phyloP scores from a whole-genome alignment of 148 eudicot genomes.

The Camellia granthamiana region DNA sequence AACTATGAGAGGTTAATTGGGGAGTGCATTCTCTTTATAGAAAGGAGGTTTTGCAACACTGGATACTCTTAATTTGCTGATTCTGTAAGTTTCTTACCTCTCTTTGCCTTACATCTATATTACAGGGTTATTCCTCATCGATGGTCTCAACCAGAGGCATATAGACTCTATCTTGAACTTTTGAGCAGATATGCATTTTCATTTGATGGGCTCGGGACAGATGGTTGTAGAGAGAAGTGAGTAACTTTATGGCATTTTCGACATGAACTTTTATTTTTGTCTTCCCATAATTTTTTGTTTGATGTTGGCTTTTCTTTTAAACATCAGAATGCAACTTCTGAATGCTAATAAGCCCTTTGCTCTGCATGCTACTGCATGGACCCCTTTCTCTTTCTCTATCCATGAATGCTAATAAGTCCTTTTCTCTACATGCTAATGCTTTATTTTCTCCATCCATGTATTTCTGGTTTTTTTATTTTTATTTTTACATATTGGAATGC shows the following conservation, averaged over 20 bases:
- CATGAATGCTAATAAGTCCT: background rate
- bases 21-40: background rate
- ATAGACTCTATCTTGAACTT: constrained; percentile 33
- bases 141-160: constrained; percentile 32
- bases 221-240: constrained; percentile 22
- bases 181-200: constrained; percentile 26
- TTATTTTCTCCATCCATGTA: background rate
- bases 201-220: constrained; percentile 11
- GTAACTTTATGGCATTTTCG: background rate
- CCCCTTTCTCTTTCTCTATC: background rate
- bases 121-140: constrained; percentile 32
- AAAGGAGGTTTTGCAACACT: background rate
- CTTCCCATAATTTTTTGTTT: background rate
- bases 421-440: background rate
- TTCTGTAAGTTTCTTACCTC: background rate
- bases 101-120: background rate
- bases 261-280: background rate
- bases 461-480: background rate
- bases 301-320: background rate
- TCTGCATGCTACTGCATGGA: background rate
- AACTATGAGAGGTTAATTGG: background rate
- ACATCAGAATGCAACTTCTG: background rate
- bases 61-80: background rate
- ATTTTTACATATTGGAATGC: background rate
- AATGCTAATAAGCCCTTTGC: background rate